These are phyloP conservation scores for Firmiana major DNA, from an alignment of 345 rosid genomes.

Conservation along the genomic window DNA sequence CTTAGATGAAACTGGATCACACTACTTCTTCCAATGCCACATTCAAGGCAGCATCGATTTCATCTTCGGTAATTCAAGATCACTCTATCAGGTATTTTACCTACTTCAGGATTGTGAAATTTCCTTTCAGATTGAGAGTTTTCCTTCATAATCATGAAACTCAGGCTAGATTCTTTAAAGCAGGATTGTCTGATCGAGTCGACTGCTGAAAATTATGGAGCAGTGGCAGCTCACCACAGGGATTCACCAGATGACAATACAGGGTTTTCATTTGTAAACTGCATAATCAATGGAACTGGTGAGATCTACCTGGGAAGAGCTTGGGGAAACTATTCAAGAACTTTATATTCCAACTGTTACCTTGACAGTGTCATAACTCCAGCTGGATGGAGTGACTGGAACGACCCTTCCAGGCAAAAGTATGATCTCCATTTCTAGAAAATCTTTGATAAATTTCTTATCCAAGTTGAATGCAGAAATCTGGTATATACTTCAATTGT, in stretches of 20 bases:
- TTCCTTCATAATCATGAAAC: not conserved
- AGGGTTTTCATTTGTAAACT: constrained; percentile 80
- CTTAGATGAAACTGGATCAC: constrained; percentile 73
- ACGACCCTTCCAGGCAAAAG: constrained; percentile 50
- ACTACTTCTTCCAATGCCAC: constrained; percentile 62
- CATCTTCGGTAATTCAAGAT: constrained; percentile 74
- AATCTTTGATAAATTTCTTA: not conserved
- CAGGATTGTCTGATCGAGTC: constrained; percentile 75
- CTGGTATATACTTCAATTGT: not conserved
- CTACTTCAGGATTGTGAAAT: not conserved
- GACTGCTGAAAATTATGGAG: constrained; percentile 53
- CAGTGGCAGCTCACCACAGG: constrained; percentile 91
- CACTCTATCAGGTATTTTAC: constrained; percentile 60
- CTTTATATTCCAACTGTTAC: constrained; percentile 64
- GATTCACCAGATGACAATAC: constrained; percentile 56
- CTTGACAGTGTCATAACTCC: constrained; percentile 60
- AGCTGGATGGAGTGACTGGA: constrained; percentile 91
- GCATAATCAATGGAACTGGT: constrained; percentile 75
- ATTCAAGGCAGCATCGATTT: constrained; percentile 82
- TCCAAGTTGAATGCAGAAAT: not conserved
- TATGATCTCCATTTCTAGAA: constrained; percentile 11
- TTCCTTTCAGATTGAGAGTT: not conserved
- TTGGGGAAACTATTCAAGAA: constrained; percentile 84
- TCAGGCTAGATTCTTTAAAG: not conserved
- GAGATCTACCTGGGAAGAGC: constrained; percentile 77